Conservation (phyloP, 2,329 filamentous ascomycete species). For the Trichoderma cornu-damae region DNA sequence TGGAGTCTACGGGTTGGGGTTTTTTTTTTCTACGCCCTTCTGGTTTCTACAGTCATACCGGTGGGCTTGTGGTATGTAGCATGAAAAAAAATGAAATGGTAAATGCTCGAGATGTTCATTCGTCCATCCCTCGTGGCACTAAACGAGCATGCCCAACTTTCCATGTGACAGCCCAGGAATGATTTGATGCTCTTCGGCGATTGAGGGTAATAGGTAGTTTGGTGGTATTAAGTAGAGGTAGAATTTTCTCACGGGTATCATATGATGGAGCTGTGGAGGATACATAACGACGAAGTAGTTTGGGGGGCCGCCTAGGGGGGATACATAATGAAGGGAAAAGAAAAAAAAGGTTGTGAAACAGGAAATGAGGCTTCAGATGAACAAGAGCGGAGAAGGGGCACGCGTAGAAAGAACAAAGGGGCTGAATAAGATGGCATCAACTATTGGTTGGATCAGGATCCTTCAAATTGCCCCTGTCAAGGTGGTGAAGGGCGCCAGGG, state of each 20-base stretch:
- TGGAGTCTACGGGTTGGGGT: conserved; percentile 57
- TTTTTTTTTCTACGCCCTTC: conserved; percentile 44
- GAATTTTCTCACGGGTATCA: not conserved
- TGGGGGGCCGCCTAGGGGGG: too few relatives aligned
- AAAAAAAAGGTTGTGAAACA: not conserved
- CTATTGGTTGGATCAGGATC: conserved; percentile 54
- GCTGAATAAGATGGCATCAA: conserved; percentile 31
- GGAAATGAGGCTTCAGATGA: too few relatives aligned
- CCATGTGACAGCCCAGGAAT: not conserved
- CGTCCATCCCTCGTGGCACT: not conserved
- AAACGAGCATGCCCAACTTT: not conserved
- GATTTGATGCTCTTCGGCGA: not conserved
- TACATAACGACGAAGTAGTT: too few relatives aligned
- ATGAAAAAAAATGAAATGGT: conserved; percentile 54
- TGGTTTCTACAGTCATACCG: conserved; percentile 46
- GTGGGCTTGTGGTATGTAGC: conserved; percentile 53
- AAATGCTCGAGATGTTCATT: conserved; percentile 36
- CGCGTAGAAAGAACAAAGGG: conserved; percentile 23
- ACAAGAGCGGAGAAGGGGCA: not conserved
- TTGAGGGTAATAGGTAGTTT: not conserved
- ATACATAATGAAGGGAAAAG: too few relatives aligned
- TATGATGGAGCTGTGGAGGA: not conserved
- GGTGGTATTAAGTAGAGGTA: not conserved
- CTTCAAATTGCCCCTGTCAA: conserved; percentile 57
- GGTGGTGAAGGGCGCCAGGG: conserved; percentile 60